Conservation (phyloP, 2,329 filamentous ascomycete genomes). For the Huntiella moniliformis region DNA sequence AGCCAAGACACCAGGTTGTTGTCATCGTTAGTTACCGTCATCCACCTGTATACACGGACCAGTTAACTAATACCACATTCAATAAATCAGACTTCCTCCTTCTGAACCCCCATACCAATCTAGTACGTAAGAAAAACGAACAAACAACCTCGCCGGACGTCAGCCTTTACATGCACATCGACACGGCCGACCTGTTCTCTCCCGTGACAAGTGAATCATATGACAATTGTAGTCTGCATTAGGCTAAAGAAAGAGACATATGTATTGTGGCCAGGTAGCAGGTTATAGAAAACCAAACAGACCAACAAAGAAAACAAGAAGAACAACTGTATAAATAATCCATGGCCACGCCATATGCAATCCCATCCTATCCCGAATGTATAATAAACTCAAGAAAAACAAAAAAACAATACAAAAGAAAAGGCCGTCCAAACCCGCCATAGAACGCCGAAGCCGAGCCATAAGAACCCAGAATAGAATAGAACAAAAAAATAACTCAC, state of each 20-base stretch:
- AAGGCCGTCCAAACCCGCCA: not conserved
- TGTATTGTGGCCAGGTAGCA: not conserved
- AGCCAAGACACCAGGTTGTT: no score
- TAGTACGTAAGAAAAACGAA: no score
- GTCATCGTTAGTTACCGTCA: no score
- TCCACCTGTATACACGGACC: no score
- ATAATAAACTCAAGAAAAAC: not conserved
- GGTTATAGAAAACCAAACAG: not conserved
- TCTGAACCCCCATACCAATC: no score
- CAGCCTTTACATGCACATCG: no score
- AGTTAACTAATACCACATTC: no score
- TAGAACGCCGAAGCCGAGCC: slow-evolving; percentile 10
- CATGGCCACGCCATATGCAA: not conserved
- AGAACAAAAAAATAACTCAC: slow-evolving; percentile 19
- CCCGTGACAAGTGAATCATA: no score
- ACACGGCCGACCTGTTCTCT: no score
- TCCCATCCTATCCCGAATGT: no score
- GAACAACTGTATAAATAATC: not conserved
- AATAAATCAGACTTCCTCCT: no score
- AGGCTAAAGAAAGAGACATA: not conserved
- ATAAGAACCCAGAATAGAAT: slow-evolving; percentile 8
- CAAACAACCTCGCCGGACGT: no score
- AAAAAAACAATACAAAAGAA: not conserved
- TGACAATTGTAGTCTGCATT: not conserved
- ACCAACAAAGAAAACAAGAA: not conserved